phyloP scores from a whole-genome alignment of 192 early-diverging fungal species.

The Dimargaris cristalligena region DNA sequence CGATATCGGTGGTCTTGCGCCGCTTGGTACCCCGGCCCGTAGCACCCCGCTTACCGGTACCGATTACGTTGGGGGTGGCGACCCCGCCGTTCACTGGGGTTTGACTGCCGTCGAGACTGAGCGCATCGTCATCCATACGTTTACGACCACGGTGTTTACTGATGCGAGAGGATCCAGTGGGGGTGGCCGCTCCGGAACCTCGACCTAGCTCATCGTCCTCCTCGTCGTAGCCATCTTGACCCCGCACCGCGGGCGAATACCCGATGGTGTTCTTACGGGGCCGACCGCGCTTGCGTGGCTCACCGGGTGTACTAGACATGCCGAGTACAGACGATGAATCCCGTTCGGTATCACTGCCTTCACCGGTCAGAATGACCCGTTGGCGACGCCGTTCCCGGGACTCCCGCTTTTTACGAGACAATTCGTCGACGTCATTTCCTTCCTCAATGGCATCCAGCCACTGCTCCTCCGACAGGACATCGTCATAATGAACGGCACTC shows the following conservation, averaged over 20 bases:
- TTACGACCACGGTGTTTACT: conserved; percentile 8
- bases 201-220: background rate
- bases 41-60: conserved; percentile 15
- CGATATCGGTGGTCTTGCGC: conserved; percentile 29
- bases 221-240: background rate
- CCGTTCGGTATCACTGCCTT: background rate
- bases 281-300: conserved; percentile 25
- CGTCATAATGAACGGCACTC: conserved; percentile 69
- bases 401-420: conserved; percentile 30
- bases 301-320: background rate
- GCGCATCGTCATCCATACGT: conserved; percentile 14
- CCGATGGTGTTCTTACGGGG: conserved; percentile 14
- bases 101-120: conserved; percentile 18
- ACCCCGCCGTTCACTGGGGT: too few relatives aligned
- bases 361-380: conserved; percentile 12
- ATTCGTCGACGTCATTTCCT: conserved; percentile 37
- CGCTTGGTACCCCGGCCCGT: conserved; percentile 16
- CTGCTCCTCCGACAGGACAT: conserved; percentile 87
- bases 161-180: too few relatives aligned
- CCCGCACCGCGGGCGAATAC: background rate
- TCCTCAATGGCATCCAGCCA: conserved; percentile 67
- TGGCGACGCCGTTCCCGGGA: conserved; percentile 16
- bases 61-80: conserved; percentile 6
- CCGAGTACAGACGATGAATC: background rate
- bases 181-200: background rate